Evolutionary conservation across 2,329 filamentous ascomycete species (phyloP), one percentile per base, ranked within the genome.

Genomic region (Monilinia aucupariae): DNA sequence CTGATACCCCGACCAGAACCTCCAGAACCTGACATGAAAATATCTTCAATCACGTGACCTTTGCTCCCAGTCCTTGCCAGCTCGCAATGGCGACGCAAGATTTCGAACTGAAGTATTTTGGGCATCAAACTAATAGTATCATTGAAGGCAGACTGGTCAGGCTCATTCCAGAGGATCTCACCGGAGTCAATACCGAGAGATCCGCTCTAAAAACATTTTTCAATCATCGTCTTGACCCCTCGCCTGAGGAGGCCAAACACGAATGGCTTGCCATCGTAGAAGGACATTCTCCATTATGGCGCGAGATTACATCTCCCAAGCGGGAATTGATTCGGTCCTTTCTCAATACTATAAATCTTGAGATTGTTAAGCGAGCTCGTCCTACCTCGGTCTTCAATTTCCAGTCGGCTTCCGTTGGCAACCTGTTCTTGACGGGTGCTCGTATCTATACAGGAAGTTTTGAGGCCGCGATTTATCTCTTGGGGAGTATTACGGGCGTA

Each of bases 221-320:
- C 80, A 97, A 96, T 72, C 85, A 97, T 72, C 86, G 93, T 12
- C 81, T 97, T 0, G 83, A 90, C 3, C 78, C 82, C 2, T 80
- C 85, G 32, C 79, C 85, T 4, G 72, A 75, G 7, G 75, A 78
- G 30, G 92, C 93, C 0, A 82, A 88, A 27, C 75, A 80, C 5
- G 92, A 96, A 78, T 97, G 93, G 92, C 84, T 92, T 34, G 86
- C 90, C 56, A 91, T 97, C 39, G 85, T 97, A 39, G 92, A 96
- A 75, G 90, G 88, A 0, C 91, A 94, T 65, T 45, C 53, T 32
- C 70, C 78, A 0, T 81, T 96, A 3, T 97, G 93, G 92, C 78
- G 78, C 68, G 78, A 80, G 65, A 85, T 92, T 67, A 82, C 86
- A 0, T 86, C 86, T 4, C 83, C 87, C 51, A 91, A 91, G 75